Base-by-base conservation (phyloP, 805 yeast genomes). In the Millerozyma miso region DNA sequence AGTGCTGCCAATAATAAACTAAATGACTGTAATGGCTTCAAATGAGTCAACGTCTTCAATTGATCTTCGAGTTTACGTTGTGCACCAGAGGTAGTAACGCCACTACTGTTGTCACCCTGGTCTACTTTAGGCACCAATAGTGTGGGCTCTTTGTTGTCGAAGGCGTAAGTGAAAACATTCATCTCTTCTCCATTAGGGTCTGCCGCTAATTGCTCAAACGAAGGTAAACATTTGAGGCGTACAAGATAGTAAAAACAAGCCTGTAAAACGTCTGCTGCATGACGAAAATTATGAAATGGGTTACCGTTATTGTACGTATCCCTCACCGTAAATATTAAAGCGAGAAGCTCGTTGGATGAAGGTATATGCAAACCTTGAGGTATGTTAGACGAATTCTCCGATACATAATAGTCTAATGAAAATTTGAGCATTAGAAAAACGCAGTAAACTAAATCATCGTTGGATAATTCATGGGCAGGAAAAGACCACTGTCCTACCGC, bases 261-360 rank as follows among this genome's bases (percentile, higher is more conserved):
- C 65, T 93, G 99, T 56, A 90, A 67, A 6, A 93, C 99, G 65
- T 93, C 99, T 14, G 88, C 85, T 0, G 96, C 97, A 64, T 93
- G 99, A 52, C 95, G 77, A 59, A 90, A 93, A 64, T 91, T 90
- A 68, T 93, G 99, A 70, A 91, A 93, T 14, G 91, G 88, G 60
- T 90, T 90, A 8, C 88, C 87, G 52, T 80, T 79, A 55, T 85
- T 82, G 63, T 93, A 93, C 36, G 88, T 78, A 51, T 85, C 85
- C 47, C 96, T 76, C 6, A 87, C 73, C 51, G 81, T 76, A 50
- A 83, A 76, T 17, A 88, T 62, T 50, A 90, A 74, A 16, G 77
- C 72, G 35, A 80, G 62, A 19, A 88, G 65, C 45, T 73, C 69
- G 55, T 79, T 77, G 13, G 60, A 43, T 1, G 49, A 35, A 16